Evolutionary conservation across 768 basidiomycete genomes (phyloP).

Genomic region (Mycena rosella): DNA sequence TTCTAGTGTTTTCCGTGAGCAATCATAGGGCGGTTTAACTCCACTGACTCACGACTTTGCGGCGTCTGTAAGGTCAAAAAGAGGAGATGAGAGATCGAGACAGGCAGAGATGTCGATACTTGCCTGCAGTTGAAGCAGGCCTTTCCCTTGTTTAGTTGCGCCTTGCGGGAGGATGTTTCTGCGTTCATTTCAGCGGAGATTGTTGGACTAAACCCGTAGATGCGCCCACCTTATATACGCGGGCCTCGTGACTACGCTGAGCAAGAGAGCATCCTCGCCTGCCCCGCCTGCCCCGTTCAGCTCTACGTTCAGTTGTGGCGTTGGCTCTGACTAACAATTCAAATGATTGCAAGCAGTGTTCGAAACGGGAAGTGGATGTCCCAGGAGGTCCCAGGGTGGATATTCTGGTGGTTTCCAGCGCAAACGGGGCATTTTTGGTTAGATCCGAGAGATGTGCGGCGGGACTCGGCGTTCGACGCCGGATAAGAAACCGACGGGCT

Average conservation of each 20-base stretch:
- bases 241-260: conserved; percentile 17
- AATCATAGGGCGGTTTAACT: not conserved
- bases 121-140: conserved; percentile 32
- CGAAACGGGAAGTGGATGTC: conserved; percentile 10
- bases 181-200: conserved; percentile 7
- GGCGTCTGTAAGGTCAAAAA: conserved; percentile 8
- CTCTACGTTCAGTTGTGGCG: not conserved
- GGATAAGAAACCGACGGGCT: not conserved
- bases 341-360: conserved; percentile 6
- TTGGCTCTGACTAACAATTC: conserved; percentile 1
- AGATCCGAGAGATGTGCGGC: not conserved
- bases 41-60: conserved; percentile 26
- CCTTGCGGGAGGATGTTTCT: conserved; percentile 1
- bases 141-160: conserved; percentile 21
- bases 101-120: not conserved
- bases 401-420: not conserved
- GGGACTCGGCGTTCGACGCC: not conserved
- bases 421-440: not conserved
- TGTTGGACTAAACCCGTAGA: not conserved
- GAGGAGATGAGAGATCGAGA: not conserved
- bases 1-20: conserved; percentile 5
- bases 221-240: conserved; percentile 22
- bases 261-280: not conserved
- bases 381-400: not conserved
- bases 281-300: conserved; percentile 15